A percentile compares a stretch with the other conserved stretches of the same genome.
These are phyloP conservation scores for Thermothelomyces thermophilus DNA, from an alignment of 2,329 filamentous ascomycete species.

Conservation along the genomic window DNA sequence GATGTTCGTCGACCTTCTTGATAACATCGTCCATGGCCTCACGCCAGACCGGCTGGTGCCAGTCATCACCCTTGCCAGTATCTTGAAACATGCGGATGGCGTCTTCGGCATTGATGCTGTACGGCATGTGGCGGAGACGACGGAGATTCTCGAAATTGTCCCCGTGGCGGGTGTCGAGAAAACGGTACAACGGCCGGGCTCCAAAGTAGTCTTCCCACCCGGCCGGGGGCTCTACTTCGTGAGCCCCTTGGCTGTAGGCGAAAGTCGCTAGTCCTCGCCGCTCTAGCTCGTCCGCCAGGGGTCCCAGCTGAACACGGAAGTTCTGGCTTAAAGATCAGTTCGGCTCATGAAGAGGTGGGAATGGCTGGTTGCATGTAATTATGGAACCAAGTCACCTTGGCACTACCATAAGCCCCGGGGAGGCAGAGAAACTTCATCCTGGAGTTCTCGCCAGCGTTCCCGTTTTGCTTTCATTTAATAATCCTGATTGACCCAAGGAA, in stretches of 20 bases:
- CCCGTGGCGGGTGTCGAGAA: slow-evolving; percentile 22
- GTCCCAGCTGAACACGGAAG: slow-evolving; percentile 25
- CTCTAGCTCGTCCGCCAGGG: slow-evolving; percentile 21
- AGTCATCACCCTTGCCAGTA: slow-evolving; percentile 9
- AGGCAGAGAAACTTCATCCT: slow-evolving; percentile 29
- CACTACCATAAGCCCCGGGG: slow-evolving; percentile 27
- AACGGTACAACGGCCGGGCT: slow-evolving; percentile 22
- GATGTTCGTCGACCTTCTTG: slow-evolving; percentile 21
- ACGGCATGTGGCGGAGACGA: slow-evolving; percentile 22
- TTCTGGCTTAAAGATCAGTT: slow-evolving; percentile 14
- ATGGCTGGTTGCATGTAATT: too few species aligned
- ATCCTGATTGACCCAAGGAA: too few species aligned
- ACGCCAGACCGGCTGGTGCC: slow-evolving; percentile 19
- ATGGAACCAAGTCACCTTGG: slow-evolving; percentile 20
- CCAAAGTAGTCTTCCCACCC: slow-evolving; percentile 28
- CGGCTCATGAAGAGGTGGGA: not conserved
- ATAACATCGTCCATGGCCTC: slow-evolving; percentile 20
- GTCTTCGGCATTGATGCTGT: slow-evolving; percentile 22
- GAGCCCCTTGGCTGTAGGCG: slow-evolving; percentile 21
- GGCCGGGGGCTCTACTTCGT: slow-evolving; percentile 22
- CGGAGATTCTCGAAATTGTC: slow-evolving; percentile 25
- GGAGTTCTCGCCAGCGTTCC: not conserved
- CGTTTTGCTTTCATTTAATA: not conserved
- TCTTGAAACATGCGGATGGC: slow-evolving; percentile 22
- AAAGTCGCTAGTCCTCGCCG: slow-evolving; percentile 21